Base-by-base conservation (phyloP, 805 yeast species). In the Metschnikowia matae region DNA sequence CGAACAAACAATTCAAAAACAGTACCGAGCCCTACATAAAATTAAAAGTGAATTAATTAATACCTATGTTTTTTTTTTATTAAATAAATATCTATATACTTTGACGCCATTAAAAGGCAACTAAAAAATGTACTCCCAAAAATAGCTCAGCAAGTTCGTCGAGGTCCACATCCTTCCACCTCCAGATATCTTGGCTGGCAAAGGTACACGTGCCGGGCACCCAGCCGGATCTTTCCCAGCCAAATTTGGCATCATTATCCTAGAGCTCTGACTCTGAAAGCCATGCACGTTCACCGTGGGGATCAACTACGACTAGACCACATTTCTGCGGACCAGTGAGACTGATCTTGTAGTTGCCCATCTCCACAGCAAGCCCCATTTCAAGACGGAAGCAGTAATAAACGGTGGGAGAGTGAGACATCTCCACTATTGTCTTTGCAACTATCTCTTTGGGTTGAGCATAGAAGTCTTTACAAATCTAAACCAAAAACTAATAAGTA, bases 131-230 rank as follows among this genome's bases (percentile, higher is more conserved):
- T 21, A 7, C 23, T 21, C 6, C 29, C 29, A 26, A 26, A 26
- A 11, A 26, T 8, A 8, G 3, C 11, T 26, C 29, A 8, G 55
- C 32, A 14, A 69, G 53, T 7, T 48, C 44, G 6, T 53, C 55
- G 33, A 65, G 56, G 38, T 68, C 67, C 11, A 61, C 43, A 13
- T 54, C 53, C 15, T 60, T 53, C 65, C 68, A 71, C 46, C 78
- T 78, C 96, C 97, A 92, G 13, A 92, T 84, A 0, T 84, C 87
- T 58, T 84, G 85, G 50, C 81, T 82, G 13, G 87, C 90, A 84
- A 88, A 91, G 13, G 90, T 75, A 67, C 97, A 92, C 44, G 71
- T 73, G 0, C 94, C 96, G 1, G 41, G 41, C 13, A 85, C 62
- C 97, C 97, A 92, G 1, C 66, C 67, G 0, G 73, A 59, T 59